Evolutionary conservation across 768 basidiomycete genomes (phyloP).

Genomic region (Xerocomellus amylosporus): DNA sequence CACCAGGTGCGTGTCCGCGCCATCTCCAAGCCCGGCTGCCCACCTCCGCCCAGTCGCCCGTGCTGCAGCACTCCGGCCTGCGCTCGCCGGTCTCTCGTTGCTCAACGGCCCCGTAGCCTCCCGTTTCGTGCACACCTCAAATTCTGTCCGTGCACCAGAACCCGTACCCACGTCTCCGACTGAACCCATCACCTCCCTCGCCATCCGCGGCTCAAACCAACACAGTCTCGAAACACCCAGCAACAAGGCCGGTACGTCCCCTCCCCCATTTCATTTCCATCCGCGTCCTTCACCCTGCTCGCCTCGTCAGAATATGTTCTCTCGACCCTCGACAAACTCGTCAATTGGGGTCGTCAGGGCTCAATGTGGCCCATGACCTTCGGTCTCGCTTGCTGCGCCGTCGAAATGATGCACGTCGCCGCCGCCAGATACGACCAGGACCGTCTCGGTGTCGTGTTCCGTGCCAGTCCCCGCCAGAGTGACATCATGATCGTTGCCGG

Average conservation of each 20-base stretch:
- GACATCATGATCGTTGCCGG: slow-evolving; percentile 99
- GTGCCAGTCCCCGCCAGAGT: slow-evolving; percentile 96
- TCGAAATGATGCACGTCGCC: slow-evolving; percentile 99
- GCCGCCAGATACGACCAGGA: slow-evolving; percentile 99
- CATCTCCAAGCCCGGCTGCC: slow-evolving; percentile 34
- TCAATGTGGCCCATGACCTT: slow-evolving; percentile 99
- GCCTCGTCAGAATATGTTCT: slow-evolving; percentile 81
- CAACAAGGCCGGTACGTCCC: slow-evolving; percentile 77
- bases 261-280: background rate
- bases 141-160: slow-evolving; percentile 40
- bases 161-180: slow-evolving; percentile 40
- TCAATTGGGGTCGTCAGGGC: slow-evolving; percentile 96
- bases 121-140: slow-evolving; percentile 58
- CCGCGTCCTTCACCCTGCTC: background rate
- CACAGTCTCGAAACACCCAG: slow-evolving; percentile 81
- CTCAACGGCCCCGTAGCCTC: slow-evolving; percentile 34
- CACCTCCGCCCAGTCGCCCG: slow-evolving; percentile 18
- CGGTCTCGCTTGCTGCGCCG: slow-evolving; percentile 97
- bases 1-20: slow-evolving; percentile 29
- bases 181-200: slow-evolving; percentile 66
- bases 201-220: slow-evolving; percentile 79
- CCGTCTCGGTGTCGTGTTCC: slow-evolving; percentile 94
- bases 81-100: slow-evolving; percentile 45
- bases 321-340: slow-evolving; percentile 92
- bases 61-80: slow-evolving; percentile 45